Conservation (phyloP, 2,329 filamentous ascomycete species). For the Diaporthe ilicicola region DNA sequence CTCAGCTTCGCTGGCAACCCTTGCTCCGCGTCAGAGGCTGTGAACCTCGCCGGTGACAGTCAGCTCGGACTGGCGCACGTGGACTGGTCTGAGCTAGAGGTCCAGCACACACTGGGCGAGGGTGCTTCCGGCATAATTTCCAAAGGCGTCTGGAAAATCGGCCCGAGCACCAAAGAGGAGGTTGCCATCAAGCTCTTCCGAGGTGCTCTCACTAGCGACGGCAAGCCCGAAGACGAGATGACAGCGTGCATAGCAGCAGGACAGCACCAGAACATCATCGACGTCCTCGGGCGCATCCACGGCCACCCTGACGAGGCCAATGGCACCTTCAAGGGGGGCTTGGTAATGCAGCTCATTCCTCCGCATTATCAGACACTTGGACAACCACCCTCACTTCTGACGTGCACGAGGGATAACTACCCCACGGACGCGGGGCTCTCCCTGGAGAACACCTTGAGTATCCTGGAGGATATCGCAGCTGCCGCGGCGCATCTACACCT, state of each 20-base stretch:
- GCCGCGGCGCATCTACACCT: slow-evolving; percentile 54
- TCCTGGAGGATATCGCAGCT: slow-evolving; percentile 51
- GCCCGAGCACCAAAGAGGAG: slow-evolving; percentile 40
- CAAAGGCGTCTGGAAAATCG: slow-evolving; percentile 47
- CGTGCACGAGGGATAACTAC: slow-evolving; percentile 56
- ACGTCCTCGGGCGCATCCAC: slow-evolving; percentile 53
- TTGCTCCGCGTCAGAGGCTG: slow-evolving; percentile 41
- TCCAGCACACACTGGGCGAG: slow-evolving; percentile 51
- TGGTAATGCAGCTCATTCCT: slow-evolving; percentile 58
- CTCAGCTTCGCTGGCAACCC: slow-evolving; percentile 58
- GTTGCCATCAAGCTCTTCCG: slow-evolving; percentile 60
- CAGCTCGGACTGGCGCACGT: slow-evolving; percentile 45
- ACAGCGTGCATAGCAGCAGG: slow-evolving; percentile 55
- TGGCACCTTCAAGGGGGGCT: slow-evolving; percentile 44
- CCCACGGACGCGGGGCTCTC: slow-evolving; percentile 42
- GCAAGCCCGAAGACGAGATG: slow-evolving; percentile 59
- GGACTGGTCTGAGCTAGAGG: slow-evolving; percentile 50
- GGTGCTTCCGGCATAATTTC: slow-evolving; percentile 58
- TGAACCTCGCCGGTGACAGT: neutral
- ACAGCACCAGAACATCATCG: slow-evolving; percentile 54
- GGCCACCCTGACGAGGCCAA: slow-evolving; percentile 47
- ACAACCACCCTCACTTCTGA: slow-evolving; percentile 52
- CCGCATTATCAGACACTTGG: slow-evolving; percentile 52
- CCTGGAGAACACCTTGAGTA: slow-evolving; percentile 42
- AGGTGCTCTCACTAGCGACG: slow-evolving; percentile 56